These are phyloP conservation scores for Wickerhamiella dianesei DNA, from an alignment of 805 yeast genomes.

Conservation along the genomic window DNA sequence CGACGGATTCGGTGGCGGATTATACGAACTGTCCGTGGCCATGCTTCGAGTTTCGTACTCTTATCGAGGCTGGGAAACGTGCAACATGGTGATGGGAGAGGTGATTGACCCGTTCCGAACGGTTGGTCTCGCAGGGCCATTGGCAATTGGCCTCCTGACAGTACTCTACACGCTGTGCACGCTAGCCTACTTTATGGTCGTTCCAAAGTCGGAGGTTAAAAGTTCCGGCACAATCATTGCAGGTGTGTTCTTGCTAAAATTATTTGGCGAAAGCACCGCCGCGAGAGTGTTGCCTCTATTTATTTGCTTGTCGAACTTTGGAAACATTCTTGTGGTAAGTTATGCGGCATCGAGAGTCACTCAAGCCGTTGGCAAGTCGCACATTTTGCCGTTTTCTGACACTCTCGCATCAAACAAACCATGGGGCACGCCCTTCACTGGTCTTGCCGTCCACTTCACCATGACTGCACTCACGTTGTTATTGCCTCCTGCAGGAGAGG, in stretches of 20 bases:
- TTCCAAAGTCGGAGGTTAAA: slow-evolving; percentile 29
- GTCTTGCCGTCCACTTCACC: slow-evolving; percentile 41
- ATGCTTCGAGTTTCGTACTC: slow-evolving; percentile 47
- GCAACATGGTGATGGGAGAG: slow-evolving; percentile 48
- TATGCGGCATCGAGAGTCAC: slow-evolving; percentile 48
- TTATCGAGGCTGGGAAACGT: slow-evolving; percentile 60
- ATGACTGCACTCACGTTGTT: slow-evolving; percentile 41
- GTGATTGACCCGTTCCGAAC: slow-evolving; percentile 44
- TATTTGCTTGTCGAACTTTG: slow-evolving; percentile 49
- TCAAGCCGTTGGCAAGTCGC: slow-evolving; percentile 41
- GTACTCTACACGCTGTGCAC: slow-evolving; percentile 43
- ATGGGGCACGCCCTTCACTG: slow-evolving; percentile 29
- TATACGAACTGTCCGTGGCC: slow-evolving; percentile 43
- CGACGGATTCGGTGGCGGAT: slow-evolving; percentile 32
- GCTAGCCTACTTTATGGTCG: slow-evolving; percentile 43
- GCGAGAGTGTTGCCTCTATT: slow-evolving; percentile 39
- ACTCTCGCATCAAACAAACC: slow-evolving; percentile 32
- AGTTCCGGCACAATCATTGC: slow-evolving; percentile 52
- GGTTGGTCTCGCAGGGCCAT: slow-evolving; percentile 46
- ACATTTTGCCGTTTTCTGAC: slow-evolving; percentile 36
- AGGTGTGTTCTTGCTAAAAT: slow-evolving; percentile 43
- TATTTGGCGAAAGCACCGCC: slow-evolving; percentile 44
- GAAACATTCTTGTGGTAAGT: slow-evolving; percentile 51
- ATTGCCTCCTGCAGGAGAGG: slow-evolving; percentile 49
- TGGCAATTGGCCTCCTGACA: slow-evolving; percentile 41